Evolutionary conservation across 805 yeast genomes (phyloP).

Genomic region (Ogataea pignaliae): DNA sequence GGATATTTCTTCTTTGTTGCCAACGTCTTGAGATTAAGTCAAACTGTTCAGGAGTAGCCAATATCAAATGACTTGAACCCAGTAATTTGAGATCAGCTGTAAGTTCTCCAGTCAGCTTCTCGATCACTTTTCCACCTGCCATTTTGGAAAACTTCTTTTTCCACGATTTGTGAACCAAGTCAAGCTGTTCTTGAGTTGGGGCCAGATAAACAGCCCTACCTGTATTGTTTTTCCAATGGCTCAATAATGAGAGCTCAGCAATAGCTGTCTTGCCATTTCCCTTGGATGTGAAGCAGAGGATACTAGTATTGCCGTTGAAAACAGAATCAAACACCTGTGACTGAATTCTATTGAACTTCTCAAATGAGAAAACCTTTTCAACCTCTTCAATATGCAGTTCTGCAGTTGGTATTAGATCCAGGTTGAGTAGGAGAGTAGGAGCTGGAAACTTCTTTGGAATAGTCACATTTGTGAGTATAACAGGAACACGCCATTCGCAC

Average conservation of each 20-base stretch:
- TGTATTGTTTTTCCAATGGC: slow-evolving; percentile 64
- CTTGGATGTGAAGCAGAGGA: slow-evolving; percentile 67
- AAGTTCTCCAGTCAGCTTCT: slow-evolving; percentile 55
- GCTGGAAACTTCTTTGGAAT: slow-evolving; percentile 64
- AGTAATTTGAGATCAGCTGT: slow-evolving; percentile 50
- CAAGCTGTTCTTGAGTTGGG: slow-evolving; percentile 56
- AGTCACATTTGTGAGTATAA: slow-evolving; percentile 46
- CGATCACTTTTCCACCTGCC: slow-evolving; percentile 55
- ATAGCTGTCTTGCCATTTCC: slow-evolving; percentile 72
- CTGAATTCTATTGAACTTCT: slow-evolving; percentile 66
- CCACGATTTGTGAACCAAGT: slow-evolving; percentile 50
- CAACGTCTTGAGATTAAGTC: slow-evolving; percentile 72
- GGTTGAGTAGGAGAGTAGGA: slow-evolving; percentile 52
- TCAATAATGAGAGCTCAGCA: slow-evolving; percentile 69
- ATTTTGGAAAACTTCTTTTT: slow-evolving; percentile 37
- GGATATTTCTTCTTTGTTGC: slow-evolving; percentile 72
- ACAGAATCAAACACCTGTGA: slow-evolving; percentile 63
- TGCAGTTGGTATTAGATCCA: slow-evolving; percentile 44
- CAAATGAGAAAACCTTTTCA: slow-evolving; percentile 40
- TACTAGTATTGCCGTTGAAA: slow-evolving; percentile 47
- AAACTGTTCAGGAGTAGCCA: slow-evolving; percentile 79
- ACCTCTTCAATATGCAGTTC: slow-evolving; percentile 49
- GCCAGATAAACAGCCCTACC: slow-evolving; percentile 73
- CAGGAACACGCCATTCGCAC: slow-evolving; percentile 58
- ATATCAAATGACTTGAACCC: slow-evolving; percentile 57